Base-by-base conservation (phyloP, 192 early-diverging fungal genomes). In the Podila minutissima region DNA sequence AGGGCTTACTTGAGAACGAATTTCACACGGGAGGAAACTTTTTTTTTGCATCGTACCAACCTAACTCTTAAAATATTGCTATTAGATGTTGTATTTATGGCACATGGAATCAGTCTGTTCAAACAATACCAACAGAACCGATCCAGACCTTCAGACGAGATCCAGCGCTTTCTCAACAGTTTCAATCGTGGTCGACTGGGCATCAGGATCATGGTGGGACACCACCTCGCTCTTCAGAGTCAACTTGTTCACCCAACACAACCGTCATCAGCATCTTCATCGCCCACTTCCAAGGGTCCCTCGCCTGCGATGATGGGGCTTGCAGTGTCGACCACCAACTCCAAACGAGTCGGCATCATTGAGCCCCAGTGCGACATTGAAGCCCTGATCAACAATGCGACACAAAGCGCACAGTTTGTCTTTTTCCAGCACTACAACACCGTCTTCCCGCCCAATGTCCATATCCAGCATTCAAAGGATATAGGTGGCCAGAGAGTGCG, bases 361-460 rank as follows among this genome's bases (percentile, higher is more conserved):
- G 77, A 81, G 9, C 77, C 77, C 2, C 71, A 81, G 26, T 81
- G 77, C 55, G 77, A 81, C 17, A 81, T 81, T 24, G 77, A 81
- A 57, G 65, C 77, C 3, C 10, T 81, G 48, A 81, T 81, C 49
- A 28, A 64, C n/a, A 81, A 73, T 15, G 77, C 77, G 17, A 53
- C 71, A 0, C 77, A 81, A 15, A 71, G 69, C 6, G 77, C 77
- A 6, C 77, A 81, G 55, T 81, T 73, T 73, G 77, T 81, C 10
- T 81, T 81, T 63, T 81, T 81, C 38, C 77, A 81, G 22, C 77
- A 81, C 4, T 81, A 81, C 62, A 81, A 55, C 31, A 81, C 66
- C 3, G 67, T 73, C 13, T 81, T 81, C 62, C 77, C 77, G 7
- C 77, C 77, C 6, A 67, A 81, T 28, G 67, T 81, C 28, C 71